Evolutionary conservation across 495 filamentous ascomycete species (phyloP).

Genomic region (Clavariopsis aquatica): DNA sequence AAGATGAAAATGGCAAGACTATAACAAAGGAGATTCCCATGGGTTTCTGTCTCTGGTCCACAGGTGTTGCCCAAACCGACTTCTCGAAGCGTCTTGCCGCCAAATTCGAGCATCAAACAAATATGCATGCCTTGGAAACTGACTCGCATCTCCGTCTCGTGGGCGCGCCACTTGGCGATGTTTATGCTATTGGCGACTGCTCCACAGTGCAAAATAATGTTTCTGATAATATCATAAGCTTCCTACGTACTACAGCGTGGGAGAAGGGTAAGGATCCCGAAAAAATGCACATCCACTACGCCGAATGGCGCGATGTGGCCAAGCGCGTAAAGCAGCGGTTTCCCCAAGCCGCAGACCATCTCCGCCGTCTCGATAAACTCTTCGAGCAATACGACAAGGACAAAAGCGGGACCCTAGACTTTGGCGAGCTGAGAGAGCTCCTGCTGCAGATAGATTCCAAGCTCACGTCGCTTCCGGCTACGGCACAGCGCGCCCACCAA

Average conservation of each 20-base stretch:
- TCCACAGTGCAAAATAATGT: conserved; percentile 95
- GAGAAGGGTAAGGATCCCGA: conserved; percentile 87
- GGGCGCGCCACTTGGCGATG: conserved; percentile 88
- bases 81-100: conserved; percentile 72
- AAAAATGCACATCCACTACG: conserved; percentile 76
- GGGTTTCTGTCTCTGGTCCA: conserved; percentile 98
- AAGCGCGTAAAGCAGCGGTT: conserved; percentile 81
- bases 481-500: conserved; percentile 96
- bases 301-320: conserved; percentile 84
- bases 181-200: conserved; percentile 98
- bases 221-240: conserved; percentile 79
- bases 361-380: conserved; percentile 82
- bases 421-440: conserved; percentile 84
- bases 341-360: conserved; percentile 88
- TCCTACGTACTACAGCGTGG: conserved; percentile 88
- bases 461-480: conserved; percentile 49
- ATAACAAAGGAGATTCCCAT: conserved; percentile 91
- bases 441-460: conserved; percentile 64
- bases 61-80: conserved; percentile 83
- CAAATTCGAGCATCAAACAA: conserved; percentile 73
- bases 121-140: conserved; percentile 90
- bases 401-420: conserved; percentile 87
- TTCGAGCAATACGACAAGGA: conserved; percentile 93
- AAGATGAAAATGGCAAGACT: conserved; percentile 66
- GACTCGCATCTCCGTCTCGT: conserved; percentile 91